Evolutionary conservation across 1,139 yeast genomes (phyloP).

Genomic region (Pichia kudriavzevii): DNA sequence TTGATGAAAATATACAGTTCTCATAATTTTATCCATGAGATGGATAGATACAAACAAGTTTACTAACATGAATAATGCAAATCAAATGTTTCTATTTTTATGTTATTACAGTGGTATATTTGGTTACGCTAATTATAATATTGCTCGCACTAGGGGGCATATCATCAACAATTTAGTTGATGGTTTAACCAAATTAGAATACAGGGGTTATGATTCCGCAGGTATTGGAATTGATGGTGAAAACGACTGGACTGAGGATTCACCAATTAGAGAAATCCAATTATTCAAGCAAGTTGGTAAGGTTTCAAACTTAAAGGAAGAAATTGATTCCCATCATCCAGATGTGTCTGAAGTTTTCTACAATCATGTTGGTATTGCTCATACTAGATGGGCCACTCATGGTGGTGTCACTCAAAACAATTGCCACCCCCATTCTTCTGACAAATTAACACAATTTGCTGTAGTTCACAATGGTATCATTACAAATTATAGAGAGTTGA

Average conservation of each 20-base stretch:
- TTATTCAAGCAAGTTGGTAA: constrained; percentile 87
- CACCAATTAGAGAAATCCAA: constrained; percentile 34
- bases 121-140: constrained; percentile 94
- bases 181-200: constrained; percentile 89
- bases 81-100: background rate
- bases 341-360: constrained; percentile 60
- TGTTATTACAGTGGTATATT: constrained; percentile 69
- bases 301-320: constrained; percentile 72
- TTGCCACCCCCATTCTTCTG: constrained; percentile 97
- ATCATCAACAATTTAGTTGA: constrained; percentile 83
- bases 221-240: constrained; percentile 96
- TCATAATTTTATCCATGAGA: no score
- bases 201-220: constrained; percentile 97
- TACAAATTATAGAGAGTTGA: constrained; percentile 87
- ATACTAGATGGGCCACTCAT: constrained; percentile 99
- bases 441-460: constrained; percentile 70
- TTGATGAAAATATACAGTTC: no score
- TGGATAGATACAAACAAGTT: no score
- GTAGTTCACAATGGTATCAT: constrained; percentile 98
- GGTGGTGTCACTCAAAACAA: constrained; percentile 82
- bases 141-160: constrained; percentile 87
- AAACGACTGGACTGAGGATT: constrained; percentile 40
- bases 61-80: background rate
- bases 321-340: constrained; percentile 48
- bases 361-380: constrained; percentile 94